These are phyloP conservation scores for Botrytis pseudocinerea DNA, from an alignment of 2,329 filamentous ascomycete species.

Conservation along the genomic window DNA sequence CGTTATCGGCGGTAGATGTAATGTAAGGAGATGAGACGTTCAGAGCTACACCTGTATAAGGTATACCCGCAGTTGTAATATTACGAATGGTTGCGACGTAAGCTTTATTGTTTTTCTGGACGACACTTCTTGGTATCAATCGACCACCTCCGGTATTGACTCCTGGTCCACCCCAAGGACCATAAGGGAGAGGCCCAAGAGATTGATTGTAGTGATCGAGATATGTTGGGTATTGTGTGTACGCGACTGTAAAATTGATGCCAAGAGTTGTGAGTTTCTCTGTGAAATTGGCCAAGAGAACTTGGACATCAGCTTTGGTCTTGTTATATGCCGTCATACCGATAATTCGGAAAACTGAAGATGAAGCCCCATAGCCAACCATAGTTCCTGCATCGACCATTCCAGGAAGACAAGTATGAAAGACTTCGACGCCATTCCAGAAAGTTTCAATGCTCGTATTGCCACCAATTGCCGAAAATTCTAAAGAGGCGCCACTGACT, in stretches of 20 bases:
- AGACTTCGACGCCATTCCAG: slow-evolving; percentile 51
- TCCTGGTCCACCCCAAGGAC: slow-evolving; percentile 27
- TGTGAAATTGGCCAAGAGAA: slow-evolving; percentile 50
- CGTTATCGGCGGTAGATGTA: slow-evolving; percentile 36
- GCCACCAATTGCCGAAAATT: slow-evolving; percentile 42
- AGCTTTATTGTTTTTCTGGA: slow-evolving; percentile 36
- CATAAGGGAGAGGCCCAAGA: slow-evolving; percentile 38
- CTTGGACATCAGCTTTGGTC: slow-evolving; percentile 44
- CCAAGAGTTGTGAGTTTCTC: slow-evolving; percentile 43
- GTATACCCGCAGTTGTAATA: slow-evolving; percentile 40
- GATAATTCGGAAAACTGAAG: slow-evolving; percentile 49
- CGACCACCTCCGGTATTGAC: slow-evolving; percentile 46
- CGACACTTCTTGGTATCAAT: slow-evolving; percentile 45
- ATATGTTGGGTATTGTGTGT: slow-evolving; percentile 33
- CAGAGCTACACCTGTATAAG: slow-evolving; percentile 41
- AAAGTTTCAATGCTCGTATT: slow-evolving; percentile 45
- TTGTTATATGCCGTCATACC: slow-evolving; percentile 52
- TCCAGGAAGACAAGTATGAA: slow-evolving; percentile 47
- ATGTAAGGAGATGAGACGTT: slow-evolving; percentile 36
- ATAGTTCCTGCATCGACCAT: slow-evolving; percentile 53
- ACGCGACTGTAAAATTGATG: slow-evolving; percentile 40
- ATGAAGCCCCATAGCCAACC: slow-evolving; percentile 51
- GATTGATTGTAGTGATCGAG: slow-evolving; percentile 40
- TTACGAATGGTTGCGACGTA: slow-evolving; percentile 37
- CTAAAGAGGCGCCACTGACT: slow-evolving; percentile 48